Percentiles rank a stretch among this genome's conserved stretches.
Evolutionary conservation across 2,329 filamentous ascomycete genomes (phyloP).

Genomic region (Piedraia hortae): DNA sequence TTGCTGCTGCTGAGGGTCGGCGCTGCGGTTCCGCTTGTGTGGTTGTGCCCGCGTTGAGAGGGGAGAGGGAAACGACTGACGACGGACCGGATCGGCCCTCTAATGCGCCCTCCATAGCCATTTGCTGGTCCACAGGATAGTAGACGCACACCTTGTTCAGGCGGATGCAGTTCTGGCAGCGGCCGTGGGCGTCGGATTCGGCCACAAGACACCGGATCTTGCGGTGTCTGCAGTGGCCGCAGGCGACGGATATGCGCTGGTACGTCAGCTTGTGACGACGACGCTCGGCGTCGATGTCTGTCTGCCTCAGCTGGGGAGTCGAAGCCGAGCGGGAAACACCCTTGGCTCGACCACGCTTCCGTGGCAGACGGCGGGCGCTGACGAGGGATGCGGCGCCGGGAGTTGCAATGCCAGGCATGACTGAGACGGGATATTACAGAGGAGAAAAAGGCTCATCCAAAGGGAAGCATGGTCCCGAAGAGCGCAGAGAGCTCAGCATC

Average conservation of each 20-base stretch:
- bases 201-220: constrained; percentile 79
- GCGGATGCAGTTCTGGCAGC: constrained; percentile 79
- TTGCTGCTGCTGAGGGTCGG: constrained; percentile 1
- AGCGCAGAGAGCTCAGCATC: no score
- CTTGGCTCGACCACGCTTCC: constrained; percentile 16
- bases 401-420: no score
- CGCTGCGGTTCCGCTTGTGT: constrained; percentile 1
- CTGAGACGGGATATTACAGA: no score
- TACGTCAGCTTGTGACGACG: constrained; percentile 82
- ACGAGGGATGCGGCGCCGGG: constrained; percentile 1
- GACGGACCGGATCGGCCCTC: constrained; percentile 4
- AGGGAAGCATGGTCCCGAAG: no score
- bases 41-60: background rate
- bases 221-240: constrained; percentile 81
- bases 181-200: constrained; percentile 40
- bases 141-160: constrained; percentile 89
- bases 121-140: constrained; percentile 42
- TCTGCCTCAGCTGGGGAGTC: constrained; percentile 18
- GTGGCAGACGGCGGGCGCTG: no score
- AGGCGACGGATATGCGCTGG: constrained; percentile 81
- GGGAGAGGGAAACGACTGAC: constrained; percentile 2
- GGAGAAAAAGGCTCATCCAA: no score
- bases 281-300: constrained; percentile 28
- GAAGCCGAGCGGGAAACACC: constrained; percentile 16
- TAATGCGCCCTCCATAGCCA: constrained; percentile 7